Evolutionary conservation across 1,284 basidiomycete species (phyloP).

Genomic region (Trametes sp.): DNA sequence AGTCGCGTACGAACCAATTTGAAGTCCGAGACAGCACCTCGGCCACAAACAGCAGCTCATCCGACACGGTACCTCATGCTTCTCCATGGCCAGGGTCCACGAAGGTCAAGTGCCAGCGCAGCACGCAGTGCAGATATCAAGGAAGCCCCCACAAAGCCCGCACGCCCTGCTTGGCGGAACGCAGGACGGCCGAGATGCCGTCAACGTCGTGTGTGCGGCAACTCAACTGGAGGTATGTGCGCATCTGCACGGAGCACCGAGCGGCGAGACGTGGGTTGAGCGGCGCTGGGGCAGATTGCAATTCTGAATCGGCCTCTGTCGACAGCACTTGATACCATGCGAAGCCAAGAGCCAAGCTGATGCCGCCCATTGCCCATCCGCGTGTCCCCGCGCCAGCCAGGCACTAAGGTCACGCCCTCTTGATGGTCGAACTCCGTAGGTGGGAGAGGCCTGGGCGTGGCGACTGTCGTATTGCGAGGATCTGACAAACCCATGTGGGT

Average conservation of each 20-base stretch:
- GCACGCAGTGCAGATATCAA: background rate
- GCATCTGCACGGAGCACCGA: too few relatives aligned
- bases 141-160: slow-evolving; percentile 3
- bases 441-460: background rate
- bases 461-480: background rate
- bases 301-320: too few relatives aligned
- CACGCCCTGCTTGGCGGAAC: background rate
- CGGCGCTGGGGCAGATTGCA: too few relatives aligned
- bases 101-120: slow-evolving; percentile 6
- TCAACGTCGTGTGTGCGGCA: too few relatives aligned
- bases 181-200: background rate
- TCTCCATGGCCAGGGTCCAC: background rate
- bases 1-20: background rate
- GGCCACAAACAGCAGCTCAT: background rate
- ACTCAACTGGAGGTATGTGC: too few relatives aligned
- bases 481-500: background rate
- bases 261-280: too few relatives aligned
- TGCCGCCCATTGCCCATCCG: background rate
- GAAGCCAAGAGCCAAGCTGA: slow-evolving; percentile 2
- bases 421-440: background rate
- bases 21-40: background rate
- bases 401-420: background rate
- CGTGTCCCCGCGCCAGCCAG: background rate
- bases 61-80: background rate
- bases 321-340: background rate